phyloP scores from a whole-genome alignment of 2,329 filamentous ascomycete genomes.

The Penicillium sp. region DNA sequence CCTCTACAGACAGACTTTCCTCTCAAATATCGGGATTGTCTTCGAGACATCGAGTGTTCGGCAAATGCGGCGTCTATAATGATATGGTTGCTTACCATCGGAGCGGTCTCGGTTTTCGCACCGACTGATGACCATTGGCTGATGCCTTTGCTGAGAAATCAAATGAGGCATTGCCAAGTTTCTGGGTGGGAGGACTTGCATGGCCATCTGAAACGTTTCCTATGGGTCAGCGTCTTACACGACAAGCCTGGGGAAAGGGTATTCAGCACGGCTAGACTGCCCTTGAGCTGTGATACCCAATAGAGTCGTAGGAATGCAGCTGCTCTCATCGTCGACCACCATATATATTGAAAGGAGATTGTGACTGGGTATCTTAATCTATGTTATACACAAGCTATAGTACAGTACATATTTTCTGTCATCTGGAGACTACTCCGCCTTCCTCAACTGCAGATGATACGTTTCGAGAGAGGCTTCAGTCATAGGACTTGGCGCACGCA shows the following conservation, averaged over 20 bases:
- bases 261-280: neutral
- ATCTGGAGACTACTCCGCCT: constrained; percentile 7
- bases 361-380: constrained; percentile 25
- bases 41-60: neutral
- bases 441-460: constrained; percentile 60
- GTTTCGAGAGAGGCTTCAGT: constrained; percentile 64
- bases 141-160: constrained; percentile 1
- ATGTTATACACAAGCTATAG: constrained; percentile 20
- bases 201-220: neutral
- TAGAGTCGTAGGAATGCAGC: neutral
- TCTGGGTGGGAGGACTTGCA: neutral
- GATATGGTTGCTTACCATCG: constrained; percentile 10
- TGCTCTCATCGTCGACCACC: neutral
- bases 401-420: constrained; percentile 16
- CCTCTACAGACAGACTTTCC: constrained; percentile 3
- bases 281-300: neutral
- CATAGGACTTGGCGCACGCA: constrained; percentile 75
- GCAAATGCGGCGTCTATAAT: neutral
- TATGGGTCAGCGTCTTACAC: neutral
- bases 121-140: constrained; percentile 10
- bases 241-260: neutral
- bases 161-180: neutral
- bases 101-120: constrained; percentile 5
- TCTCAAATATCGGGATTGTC: neutral
- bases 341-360: constrained; percentile 18